These are phyloP conservation scores for Verticillium alfalfae DNA, from an alignment of 2,329 filamentous ascomycete species.

Conservation along the genomic window DNA sequence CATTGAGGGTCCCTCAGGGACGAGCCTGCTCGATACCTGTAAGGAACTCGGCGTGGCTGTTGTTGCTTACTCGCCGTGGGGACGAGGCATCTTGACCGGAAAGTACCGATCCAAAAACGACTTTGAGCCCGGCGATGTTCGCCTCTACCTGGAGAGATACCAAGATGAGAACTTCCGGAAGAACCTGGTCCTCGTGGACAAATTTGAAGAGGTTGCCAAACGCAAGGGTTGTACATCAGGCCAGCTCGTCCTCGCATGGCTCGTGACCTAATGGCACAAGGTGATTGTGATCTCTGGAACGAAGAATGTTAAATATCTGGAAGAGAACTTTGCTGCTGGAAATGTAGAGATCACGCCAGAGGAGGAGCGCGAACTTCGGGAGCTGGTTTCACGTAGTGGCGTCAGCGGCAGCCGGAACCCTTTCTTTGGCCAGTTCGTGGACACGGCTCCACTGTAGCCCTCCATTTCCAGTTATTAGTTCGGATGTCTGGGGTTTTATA, in stretches of 20 bases:
- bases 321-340: conserved; percentile 15
- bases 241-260: conserved; percentile 53
- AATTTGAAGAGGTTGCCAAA: conserved; percentile 17
- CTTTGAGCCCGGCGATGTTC: too few relatives aligned
- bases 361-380: too few relatives aligned
- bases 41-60: conserved; percentile 38
- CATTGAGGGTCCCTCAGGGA: conserved; percentile 31
- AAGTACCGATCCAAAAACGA: too few relatives aligned
- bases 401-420: too few relatives aligned
- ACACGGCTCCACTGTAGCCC: too few relatives aligned
- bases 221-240: conserved; percentile 33
- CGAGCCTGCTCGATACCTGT: conserved; percentile 32
- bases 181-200: conserved; percentile 29
- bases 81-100: conserved; percentile 20
- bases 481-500: too few relatives aligned
- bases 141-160: conserved; percentile 19
- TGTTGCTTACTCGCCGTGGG: conserved; percentile 33
- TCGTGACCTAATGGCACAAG: conserved; percentile 38
- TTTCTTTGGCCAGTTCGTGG: too few relatives aligned
- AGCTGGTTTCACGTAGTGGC: too few relatives aligned
- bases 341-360: too few relatives aligned
- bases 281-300: conserved; percentile 32
- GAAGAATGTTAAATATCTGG: conserved; percentile 20
- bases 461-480: too few relatives aligned
- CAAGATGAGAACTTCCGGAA: conserved; percentile 38